Conservation (phyloP, 108 stramenopile genomes). For the Thalassiosira profunda region DNA sequence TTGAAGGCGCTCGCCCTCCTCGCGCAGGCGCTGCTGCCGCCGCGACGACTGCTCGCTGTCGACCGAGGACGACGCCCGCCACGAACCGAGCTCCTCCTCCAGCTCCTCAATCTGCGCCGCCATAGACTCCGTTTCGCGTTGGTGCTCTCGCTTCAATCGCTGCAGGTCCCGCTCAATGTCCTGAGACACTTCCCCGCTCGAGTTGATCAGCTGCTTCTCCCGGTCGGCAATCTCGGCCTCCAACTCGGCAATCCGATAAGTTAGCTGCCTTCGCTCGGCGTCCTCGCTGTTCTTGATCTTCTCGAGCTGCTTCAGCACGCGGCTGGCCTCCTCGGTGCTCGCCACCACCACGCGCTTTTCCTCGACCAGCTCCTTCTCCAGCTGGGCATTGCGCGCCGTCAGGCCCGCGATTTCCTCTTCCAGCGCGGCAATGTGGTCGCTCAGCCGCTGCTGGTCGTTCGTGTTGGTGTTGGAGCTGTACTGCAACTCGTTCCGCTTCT, state of each 20-base stretch:
- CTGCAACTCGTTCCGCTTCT: conserved; percentile 31
- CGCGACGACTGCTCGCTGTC: neutral
- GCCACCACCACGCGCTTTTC: conserved; percentile 33
- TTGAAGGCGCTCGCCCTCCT: conserved; percentile 24
- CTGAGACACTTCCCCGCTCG: conserved; percentile 4
- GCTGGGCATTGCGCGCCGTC: conserved; percentile 16
- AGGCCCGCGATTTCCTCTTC: conserved; percentile 27
- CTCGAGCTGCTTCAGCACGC: conserved; percentile 38
- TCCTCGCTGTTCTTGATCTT: conserved; percentile 29
- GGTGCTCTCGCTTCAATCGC: conserved; percentile 20
- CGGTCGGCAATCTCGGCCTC: conserved; percentile 34
- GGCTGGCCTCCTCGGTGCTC: conserved; percentile 41
- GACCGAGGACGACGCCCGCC: conserved; percentile 1
- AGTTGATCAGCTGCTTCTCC: conserved; percentile 19
- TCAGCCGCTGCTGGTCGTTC: conserved; percentile 16
- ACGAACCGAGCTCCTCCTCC: conserved; percentile 30
- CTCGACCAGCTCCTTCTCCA: conserved; percentile 42
- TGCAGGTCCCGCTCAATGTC: conserved; percentile 26
- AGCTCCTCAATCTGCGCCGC: conserved; percentile 35
- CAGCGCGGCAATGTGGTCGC: conserved; percentile 22
- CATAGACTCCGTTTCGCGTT: conserved; percentile 36
- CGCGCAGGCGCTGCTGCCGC: conserved; percentile 6
- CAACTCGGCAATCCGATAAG: conserved; percentile 31
- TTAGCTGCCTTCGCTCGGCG: conserved; percentile 26
- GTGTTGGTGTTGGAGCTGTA: conserved; percentile 15